These are phyloP conservation scores for Geotrichum histeridarum DNA, from an alignment of 1,139 yeast genomes.

Conservation along the genomic window DNA sequence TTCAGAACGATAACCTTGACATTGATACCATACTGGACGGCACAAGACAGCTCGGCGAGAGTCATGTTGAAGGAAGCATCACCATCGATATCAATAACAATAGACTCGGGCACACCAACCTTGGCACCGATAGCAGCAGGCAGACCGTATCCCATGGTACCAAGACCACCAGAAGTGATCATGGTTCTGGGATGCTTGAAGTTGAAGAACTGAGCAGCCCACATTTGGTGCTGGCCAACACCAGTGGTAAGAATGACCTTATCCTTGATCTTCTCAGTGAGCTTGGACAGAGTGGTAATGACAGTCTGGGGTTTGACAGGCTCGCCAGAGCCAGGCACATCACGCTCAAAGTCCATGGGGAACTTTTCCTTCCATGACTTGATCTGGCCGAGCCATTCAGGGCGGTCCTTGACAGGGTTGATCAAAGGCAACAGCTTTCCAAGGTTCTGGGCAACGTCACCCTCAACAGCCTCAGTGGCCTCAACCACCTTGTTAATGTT, in stretches of 20 bases:
- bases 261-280: constrained; percentile 56
- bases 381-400: constrained; percentile 72
- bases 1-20: constrained; percentile 83
- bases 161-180: constrained; percentile 96
- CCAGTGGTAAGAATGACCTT: constrained; percentile 91
- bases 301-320: constrained; percentile 91
- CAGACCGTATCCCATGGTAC: constrained; percentile 97
- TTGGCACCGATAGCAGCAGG: constrained; percentile 99
- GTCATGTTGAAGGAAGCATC: constrained; percentile 99
- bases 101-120: constrained; percentile 88
- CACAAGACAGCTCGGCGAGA: constrained; percentile 83
- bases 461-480: constrained; percentile 95
- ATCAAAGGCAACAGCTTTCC: constrained; percentile 67
- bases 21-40: constrained; percentile 89
- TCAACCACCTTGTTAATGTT: constrained; percentile 96
- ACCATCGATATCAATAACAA: constrained; percentile 95
- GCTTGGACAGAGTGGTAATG: constrained; percentile 68
- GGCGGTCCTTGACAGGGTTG: constrained; percentile 58
- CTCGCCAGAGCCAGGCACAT: constrained; percentile 57
- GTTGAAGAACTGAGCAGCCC: constrained; percentile 97
- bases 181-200: constrained; percentile 89
- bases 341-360: constrained; percentile 70
- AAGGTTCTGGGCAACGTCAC: constrained; percentile 82
- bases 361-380: constrained; percentile 78
- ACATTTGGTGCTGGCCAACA: constrained; percentile 99